Evolutionary conservation across 2,329 filamentous ascomycete genomes (phyloP).

Genomic region (Myriosclerotinia curreyana): DNA sequence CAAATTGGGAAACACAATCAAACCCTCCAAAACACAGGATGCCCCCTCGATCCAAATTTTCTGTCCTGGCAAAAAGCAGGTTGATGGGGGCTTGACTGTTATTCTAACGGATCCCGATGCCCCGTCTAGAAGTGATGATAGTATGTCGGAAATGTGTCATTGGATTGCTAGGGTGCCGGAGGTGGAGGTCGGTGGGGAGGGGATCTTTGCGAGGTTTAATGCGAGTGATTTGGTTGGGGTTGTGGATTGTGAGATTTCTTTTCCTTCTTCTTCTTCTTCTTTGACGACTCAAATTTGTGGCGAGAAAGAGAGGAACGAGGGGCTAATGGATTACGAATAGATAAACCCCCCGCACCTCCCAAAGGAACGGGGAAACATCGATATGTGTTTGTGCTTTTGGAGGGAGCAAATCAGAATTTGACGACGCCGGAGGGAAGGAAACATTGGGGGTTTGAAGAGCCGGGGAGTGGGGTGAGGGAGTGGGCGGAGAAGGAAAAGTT

Average conservation of each 20-base stretch:
- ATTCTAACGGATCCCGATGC: slow-evolving; percentile 58
- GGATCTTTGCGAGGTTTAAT: neutral
- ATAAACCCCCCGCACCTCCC: slow-evolving; percentile 54
- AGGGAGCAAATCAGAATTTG: slow-evolving; percentile 43
- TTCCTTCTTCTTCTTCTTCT: neutral
- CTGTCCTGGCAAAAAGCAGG: slow-evolving; percentile 30
- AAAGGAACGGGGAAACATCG: slow-evolving; percentile 55
- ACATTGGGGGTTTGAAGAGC: slow-evolving; percentile 53
- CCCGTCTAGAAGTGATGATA: slow-evolving; percentile 50
- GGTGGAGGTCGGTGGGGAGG: neutral
- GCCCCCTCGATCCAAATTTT: slow-evolving; percentile 37
- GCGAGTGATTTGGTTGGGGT: slow-evolving; percentile 17
- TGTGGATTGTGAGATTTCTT: slow-evolving; percentile 31
- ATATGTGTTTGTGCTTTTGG: slow-evolving; percentile 54
- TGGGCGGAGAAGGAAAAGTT: slow-evolving; percentile 50
- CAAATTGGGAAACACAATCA: slow-evolving; percentile 36
- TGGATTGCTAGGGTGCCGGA: slow-evolving; percentile 43
- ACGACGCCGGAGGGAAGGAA: slow-evolving; percentile 48
- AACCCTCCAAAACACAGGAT: slow-evolving; percentile 34
- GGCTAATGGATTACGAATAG: slow-evolving; percentile 32
- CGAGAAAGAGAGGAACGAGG: too few relatives aligned
- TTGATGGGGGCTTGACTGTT: slow-evolving; percentile 43
- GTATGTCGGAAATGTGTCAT: slow-evolving; percentile 58
- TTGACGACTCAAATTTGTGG: too few relatives aligned
- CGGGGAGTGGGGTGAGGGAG: slow-evolving; percentile 49